These are phyloP conservation scores for Dalbergia oliveri DNA, from an alignment of 306 rosid species.

Conservation along the genomic window DNA sequence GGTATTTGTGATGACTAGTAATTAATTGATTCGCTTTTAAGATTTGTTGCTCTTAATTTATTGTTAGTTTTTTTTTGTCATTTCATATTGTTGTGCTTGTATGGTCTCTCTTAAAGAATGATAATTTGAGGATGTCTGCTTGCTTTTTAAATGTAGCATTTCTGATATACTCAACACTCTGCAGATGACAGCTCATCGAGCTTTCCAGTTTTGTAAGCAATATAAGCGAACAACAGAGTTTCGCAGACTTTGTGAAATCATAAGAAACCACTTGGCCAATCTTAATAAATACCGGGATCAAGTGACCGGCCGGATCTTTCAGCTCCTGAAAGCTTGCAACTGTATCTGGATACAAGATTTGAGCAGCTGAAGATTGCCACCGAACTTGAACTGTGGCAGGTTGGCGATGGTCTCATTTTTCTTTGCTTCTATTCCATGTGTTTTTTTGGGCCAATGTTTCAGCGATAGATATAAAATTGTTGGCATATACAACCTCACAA, in stretches of 20 bases:
- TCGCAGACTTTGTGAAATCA: conserved; percentile 92
- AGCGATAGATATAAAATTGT: neutral
- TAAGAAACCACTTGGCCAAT: conserved; percentile 87
- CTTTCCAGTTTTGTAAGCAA: conserved; percentile 98
- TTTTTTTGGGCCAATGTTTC: neutral
- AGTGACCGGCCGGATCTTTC: conserved; percentile 92
- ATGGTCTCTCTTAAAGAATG: neutral
- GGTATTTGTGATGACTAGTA: neutral
- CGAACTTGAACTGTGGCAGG: conserved; percentile 99
- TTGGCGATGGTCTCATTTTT: conserved; percentile 25
- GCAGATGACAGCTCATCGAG: conserved; percentile 99
- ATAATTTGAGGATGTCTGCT: neutral
- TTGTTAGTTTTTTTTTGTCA: neutral
- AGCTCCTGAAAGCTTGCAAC: conserved; percentile 91
- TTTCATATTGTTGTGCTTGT: conserved; percentile 3
- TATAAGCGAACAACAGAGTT: conserved; percentile 95
- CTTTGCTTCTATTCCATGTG: neutral
- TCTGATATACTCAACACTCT: conserved; percentile 5
- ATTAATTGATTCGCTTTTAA: neutral
- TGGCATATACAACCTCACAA: neutral
- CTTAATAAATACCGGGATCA: conserved; percentile 95
- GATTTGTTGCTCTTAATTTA: conserved; percentile 19
- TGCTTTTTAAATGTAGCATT: neutral
- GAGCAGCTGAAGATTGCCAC: conserved; percentile 98
- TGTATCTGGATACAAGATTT: conserved; percentile 93